A percentile compares a stretch with the other conserved stretches of the same genome.
These are phyloP conservation scores for Hyaloscypha finlandica DNA, from an alignment of 495 filamentous ascomycete species.

Conservation along the genomic window DNA sequence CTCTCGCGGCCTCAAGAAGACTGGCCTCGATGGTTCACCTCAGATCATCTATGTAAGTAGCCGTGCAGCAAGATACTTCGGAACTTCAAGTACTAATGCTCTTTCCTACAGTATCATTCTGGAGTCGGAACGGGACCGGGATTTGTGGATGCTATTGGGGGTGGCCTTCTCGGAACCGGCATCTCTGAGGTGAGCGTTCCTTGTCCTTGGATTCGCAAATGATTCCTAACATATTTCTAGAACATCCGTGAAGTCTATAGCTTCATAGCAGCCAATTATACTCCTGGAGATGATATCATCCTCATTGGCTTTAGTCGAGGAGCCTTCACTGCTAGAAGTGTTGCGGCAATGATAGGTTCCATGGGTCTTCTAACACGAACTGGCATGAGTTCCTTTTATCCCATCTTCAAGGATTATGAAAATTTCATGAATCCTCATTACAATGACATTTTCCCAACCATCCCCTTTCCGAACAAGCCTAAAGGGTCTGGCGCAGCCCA, in stretches of 20 bases:
- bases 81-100: slow-evolving; percentile 36
- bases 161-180: slow-evolving; percentile 29
- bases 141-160: slow-evolving; percentile 23
- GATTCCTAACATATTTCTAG: slow-evolving; percentile 36
- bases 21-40: slow-evolving; percentile 38
- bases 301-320: slow-evolving; percentile 74
- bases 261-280: slow-evolving; percentile 68
- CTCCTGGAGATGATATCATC: slow-evolving; percentile 69
- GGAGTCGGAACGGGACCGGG: slow-evolving; percentile 44
- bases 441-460: slow-evolving; percentile 28
- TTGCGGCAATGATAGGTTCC: slow-evolving; percentile 41
- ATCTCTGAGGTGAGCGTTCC: slow-evolving; percentile 44
- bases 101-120: slow-evolving; percentile 53
- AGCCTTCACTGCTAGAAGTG: slow-evolving; percentile 68
- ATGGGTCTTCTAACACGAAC: slow-evolving; percentile 65
- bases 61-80: background rate
- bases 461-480: slow-evolving; percentile 29
- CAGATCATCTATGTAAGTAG: slow-evolving; percentile 42
- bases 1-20: slow-evolving; percentile 39
- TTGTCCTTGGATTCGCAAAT: slow-evolving; percentile 18
- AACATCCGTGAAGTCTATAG: slow-evolving; percentile 69
- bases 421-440: slow-evolving; percentile 42
- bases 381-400: slow-evolving; percentile 63
- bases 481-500: slow-evolving; percentile 13
- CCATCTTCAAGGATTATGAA: slow-evolving; percentile 65